A percentile compares a stretch with the other conserved stretches of the same genome.
These are phyloP conservation scores for Chrysanthemum lavandulifolium DNA, from an alignment of 129 eudicot genomes.

Conservation along the genomic window DNA sequence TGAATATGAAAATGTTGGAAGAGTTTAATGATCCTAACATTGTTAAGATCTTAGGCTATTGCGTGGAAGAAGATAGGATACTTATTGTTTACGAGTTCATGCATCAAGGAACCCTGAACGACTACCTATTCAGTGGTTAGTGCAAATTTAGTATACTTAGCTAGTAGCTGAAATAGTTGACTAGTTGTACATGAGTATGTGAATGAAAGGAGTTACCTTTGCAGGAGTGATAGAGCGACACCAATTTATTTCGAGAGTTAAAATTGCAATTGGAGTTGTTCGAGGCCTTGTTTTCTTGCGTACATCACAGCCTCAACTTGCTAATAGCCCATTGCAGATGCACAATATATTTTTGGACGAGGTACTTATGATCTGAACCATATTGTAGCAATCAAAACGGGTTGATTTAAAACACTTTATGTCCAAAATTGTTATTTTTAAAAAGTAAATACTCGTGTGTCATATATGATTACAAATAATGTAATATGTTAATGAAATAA, in stretches of 20 bases:
- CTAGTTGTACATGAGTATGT: not conserved
- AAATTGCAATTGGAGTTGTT: conserved; percentile 27
- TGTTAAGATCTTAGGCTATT: conserved; percentile 34
- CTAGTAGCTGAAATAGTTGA: not conserved
- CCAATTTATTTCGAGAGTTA: conserved; percentile 15
- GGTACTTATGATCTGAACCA: conserved; percentile 6
- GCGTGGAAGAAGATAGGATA: conserved; percentile 1
- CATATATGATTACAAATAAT: too few species aligned
- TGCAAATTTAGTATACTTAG: not conserved
- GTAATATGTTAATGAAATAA: too few species aligned
- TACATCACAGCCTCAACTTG: conserved; percentile 16
- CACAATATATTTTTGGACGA: conserved; percentile 24
- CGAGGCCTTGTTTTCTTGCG: conserved; percentile 32
- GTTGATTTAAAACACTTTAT: too few species aligned
- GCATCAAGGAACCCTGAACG: conserved; percentile 24
- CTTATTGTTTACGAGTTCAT: conserved; percentile 34
- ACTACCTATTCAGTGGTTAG: conserved; percentile 26
- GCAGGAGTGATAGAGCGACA: conserved; percentile 20
- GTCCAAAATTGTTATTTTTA: too few species aligned
- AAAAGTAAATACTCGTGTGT: too few species aligned
- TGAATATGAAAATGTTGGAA: conserved; percentile 15
- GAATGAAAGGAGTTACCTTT: conserved; percentile 2
- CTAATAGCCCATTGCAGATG: conserved; percentile 18
- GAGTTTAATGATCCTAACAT: conserved; percentile 21
- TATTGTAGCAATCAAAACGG: too few species aligned